Conservation (phyloP, 352 stramenopile species). For the Phytophthora idaei region DNA sequence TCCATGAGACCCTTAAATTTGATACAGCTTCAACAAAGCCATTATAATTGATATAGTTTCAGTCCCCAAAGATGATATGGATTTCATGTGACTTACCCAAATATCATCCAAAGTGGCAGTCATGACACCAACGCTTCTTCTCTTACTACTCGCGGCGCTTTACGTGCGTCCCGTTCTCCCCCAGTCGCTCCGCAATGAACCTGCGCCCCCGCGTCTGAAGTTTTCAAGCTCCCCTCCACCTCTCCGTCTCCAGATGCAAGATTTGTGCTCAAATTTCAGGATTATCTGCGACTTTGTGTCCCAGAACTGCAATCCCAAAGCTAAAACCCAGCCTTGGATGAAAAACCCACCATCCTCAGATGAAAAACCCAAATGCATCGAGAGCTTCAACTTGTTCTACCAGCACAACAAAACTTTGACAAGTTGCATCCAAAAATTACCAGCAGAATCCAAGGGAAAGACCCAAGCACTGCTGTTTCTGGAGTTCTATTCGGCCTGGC, state of each 20-base stretch:
- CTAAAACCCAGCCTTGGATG: slow-evolving; percentile 7
- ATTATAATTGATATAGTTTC: no score
- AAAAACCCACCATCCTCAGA: background rate
- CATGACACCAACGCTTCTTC: slow-evolving; percentile 2
- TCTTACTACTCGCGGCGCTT: slow-evolving; percentile 16
- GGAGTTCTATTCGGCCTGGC: slow-evolving; percentile 50
- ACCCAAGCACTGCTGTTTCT: slow-evolving; percentile 42
- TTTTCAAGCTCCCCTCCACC: background rate
- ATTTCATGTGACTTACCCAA: background rate
- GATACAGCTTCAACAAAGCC: no score
- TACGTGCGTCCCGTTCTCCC: background rate
- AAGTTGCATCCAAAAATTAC: slow-evolving; percentile 35
- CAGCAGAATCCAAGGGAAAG: slow-evolving; percentile 12
- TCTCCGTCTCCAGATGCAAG: slow-evolving; percentile 10
- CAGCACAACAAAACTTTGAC: slow-evolving; percentile 46
- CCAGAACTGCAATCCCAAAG: slow-evolving; percentile 35
- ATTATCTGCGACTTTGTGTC: slow-evolving; percentile 50
- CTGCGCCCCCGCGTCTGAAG: background rate
- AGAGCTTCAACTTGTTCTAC: slow-evolving; percentile 62
- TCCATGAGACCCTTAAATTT: no score
- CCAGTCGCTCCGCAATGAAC: background rate
- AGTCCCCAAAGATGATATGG: background rate
- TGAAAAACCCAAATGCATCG: slow-evolving; percentile 38
- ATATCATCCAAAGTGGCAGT: background rate
- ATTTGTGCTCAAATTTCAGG: slow-evolving; percentile 49